phyloP scores from a whole-genome alignment of 371 early-diverging fungal species.

The Circinella minor region DNA sequence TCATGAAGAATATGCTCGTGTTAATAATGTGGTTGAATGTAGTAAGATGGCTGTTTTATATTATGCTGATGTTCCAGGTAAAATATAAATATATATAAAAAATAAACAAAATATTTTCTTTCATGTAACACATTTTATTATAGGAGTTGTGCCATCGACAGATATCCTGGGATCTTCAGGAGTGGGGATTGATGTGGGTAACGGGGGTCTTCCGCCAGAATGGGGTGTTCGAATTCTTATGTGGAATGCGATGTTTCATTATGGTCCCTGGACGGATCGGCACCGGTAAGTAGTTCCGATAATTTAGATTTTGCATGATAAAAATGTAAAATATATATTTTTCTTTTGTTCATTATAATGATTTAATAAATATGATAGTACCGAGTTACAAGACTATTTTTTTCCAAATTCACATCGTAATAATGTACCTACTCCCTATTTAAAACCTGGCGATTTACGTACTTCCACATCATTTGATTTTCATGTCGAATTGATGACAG shows the following conservation, averaged over 20 bases:
- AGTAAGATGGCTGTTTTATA: conserved; percentile 65
- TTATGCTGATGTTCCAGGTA: conserved; percentile 76
- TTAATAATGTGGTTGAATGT: conserved; percentile 70
- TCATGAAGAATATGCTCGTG: conserved; percentile 77
- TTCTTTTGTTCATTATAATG: not conserved
- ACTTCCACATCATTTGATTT: conserved; percentile 66
- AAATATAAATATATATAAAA: no score
- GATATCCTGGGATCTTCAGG: conserved; percentile 29
- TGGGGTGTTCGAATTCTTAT: conserved; percentile 74
- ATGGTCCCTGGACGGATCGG: conserved; percentile 92
- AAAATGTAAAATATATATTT: not conserved
- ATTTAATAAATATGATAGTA: conserved; percentile 27
- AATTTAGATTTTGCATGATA: not conserved
- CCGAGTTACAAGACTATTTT: conserved; percentile 74
- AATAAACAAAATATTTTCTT: no score
- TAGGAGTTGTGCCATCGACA: conserved; percentile 59
- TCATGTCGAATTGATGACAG: conserved; percentile 67
- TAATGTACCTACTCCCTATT: conserved; percentile 47
- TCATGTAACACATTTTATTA: not conserved
- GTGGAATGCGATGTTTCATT: conserved; percentile 67
- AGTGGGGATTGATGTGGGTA: conserved; percentile 55
- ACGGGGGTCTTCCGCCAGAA: conserved; percentile 71
- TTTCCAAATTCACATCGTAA: conserved; percentile 76
- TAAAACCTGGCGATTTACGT: conserved; percentile 63
- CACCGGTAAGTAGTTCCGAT: conserved; percentile 57